Base-by-base conservation (phyloP, 2,329 filamentous ascomycete genomes). In the Geoglossum cookeanum region DNA sequence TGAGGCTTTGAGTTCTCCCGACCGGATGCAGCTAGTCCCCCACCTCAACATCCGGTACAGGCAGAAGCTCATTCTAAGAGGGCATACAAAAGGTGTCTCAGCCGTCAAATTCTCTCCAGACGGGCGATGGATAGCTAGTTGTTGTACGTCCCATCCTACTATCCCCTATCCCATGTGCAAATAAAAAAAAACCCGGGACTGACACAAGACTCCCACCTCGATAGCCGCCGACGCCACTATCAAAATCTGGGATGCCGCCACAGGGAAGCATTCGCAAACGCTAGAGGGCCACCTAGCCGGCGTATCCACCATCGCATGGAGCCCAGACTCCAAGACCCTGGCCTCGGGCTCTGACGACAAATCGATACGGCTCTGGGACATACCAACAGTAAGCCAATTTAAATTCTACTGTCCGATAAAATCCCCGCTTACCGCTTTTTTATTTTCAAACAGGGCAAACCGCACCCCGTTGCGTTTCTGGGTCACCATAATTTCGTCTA, bases 401-500 rank as follows among this genome's bases (percentile, higher is more conserved):
- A 22, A 22, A 22, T 22, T 22, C 2, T 22, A 22, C 22, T 22
- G 2, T 22, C 1, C 22, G 22, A 22, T 22, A 22, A 22, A 22
- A 22, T 22, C 22, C 22, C 22, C 22, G 33, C 33, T 58, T 2
- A 57, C 15, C 22, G 22, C 37, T 47, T 22, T 52, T 22, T 52
- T 56, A 35, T 15, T 51, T 27, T 52, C 55, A 33, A n/a, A 33
- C 55, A 74, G 61, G 79, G 78, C 17, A 76, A 78, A 65, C 73
- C 78, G 32, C 75, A 81, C 57, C 76, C 78, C 0, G 76, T 73
- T 27, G 75, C 78, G 1, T 74, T 97, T 62, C 76, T 85, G 29
- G 91, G 92, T 1, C 92, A 98, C 65, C 89, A 96, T 69, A 97
- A 94, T 70, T 97, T 97, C 69, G 84, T 98, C 35, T 95, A 94